These are phyloP conservation scores for Phaeosphaeria sp. DNA, from an alignment of 2,329 filamentous ascomycete species.

Conservation along the genomic window DNA sequence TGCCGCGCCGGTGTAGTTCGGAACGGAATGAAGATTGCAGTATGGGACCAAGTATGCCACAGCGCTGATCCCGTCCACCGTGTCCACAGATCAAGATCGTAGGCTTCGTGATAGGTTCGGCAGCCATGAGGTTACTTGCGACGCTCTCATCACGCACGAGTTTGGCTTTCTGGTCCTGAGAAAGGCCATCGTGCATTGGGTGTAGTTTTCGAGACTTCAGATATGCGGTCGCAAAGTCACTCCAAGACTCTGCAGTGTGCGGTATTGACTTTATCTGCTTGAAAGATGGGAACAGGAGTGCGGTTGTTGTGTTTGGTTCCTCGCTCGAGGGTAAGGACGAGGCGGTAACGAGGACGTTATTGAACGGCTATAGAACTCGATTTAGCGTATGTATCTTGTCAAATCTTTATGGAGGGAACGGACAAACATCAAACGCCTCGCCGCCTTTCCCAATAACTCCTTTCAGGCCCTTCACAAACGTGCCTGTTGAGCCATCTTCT, in stretches of 20 bases:
- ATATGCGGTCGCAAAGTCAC: constrained; percentile 67
- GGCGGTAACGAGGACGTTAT: constrained; percentile 78
- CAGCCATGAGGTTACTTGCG: constrained; percentile 58
- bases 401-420: constrained; percentile 16
- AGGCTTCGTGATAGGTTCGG: constrained; percentile 51
- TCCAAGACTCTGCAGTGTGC: constrained; percentile 63
- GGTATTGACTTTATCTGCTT: constrained; percentile 77
- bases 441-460: constrained; percentile 52
- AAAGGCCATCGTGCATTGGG: constrained; percentile 63
- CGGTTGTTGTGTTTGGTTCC: constrained; percentile 50
- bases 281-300: constrained; percentile 81
- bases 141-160: constrained; percentile 56
- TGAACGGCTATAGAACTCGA: constrained; percentile 71
- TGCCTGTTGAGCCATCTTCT: constrained; percentile 62
- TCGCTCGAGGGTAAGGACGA: constrained; percentile 65
- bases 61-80: constrained; percentile 79
- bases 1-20: constrained; percentile 59
- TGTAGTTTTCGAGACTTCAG: constrained; percentile 70
- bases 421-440: constrained; percentile 55
- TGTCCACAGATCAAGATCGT: constrained; percentile 85
- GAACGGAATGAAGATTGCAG: constrained; percentile 73
- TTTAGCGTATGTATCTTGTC: not conserved
- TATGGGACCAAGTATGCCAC: constrained; percentile 79
- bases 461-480: constrained; percentile 74
- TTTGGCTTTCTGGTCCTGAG: constrained; percentile 57